Evolutionary conservation across 257 asterid species (phyloP), one percentile per base, ranked within the genome.

Genomic region (Salvia hispanica): DNA sequence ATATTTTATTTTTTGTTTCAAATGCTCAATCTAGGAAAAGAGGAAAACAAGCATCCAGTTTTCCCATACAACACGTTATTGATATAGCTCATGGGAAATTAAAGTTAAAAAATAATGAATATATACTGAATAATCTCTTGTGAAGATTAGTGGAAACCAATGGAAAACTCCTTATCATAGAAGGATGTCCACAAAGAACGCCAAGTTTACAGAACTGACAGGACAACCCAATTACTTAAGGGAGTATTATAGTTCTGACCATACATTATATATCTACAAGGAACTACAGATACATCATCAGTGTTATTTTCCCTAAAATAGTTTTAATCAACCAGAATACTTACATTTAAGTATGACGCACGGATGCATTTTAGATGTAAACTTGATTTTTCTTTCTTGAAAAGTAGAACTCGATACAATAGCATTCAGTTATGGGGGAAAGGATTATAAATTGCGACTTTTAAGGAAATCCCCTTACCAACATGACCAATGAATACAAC

Each of bases 401-500:
- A 57, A 58, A n/a, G 5, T n/a, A 37, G 9, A 58, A 40, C 50
- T 16, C 51, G n/a, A 40, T 40, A 15, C 15, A 28, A 40, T 14
- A 15, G 4, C 21, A 45, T 21, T 15, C 34, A 40, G 18, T 40
- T 18, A 10, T 28, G 37, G 45, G 50, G 7, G 13, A 12, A 52
- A 50, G 28, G 52, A 36, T 47, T 37, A 18, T 5, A 64, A 9
- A 34, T 11, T 18, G 48, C 48, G 37, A 40, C 34, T 13, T 11
- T 5, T 0, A 48, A 62, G 69, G 40, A 47, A 72, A 70, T 51
- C 46, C 37, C 6, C 97, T n/a, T 79, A 94, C 99, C 99, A 57
- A 94, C 98, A 64, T 94, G 99, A 48, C 98, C 99, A 51, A 91
- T 94, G 73, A 91, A 94, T 36, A 95, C 99, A 72, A 84, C 99